Evolutionary conservation across 2,329 filamentous ascomycete species (phyloP).

Genomic region (Colletotrichum ledebouriae): DNA sequence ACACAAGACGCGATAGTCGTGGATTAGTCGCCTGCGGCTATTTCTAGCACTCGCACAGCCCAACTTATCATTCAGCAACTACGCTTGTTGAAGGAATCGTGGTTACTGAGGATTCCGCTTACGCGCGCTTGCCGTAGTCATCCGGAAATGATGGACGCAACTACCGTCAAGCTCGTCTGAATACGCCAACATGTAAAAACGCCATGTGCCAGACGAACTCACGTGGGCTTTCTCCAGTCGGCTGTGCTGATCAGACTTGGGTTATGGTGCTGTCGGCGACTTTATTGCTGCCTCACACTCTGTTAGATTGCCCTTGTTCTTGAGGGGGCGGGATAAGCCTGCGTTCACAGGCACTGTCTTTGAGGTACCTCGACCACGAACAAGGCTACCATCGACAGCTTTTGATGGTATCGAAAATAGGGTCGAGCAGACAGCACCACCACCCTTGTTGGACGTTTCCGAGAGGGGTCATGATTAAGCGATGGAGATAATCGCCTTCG

Average conservation of each 20-base stretch:
- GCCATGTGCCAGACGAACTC: background rate
- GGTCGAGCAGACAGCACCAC: too few relatives aligned
- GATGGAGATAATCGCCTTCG: too few relatives aligned
- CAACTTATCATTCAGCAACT: background rate
- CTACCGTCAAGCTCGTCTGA: too few relatives aligned
- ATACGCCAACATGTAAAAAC: too few relatives aligned
- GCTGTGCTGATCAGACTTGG: background rate
- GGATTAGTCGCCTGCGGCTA: background rate
- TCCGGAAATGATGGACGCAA: background rate
- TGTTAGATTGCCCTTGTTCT: background rate
- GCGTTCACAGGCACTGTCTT: conserved; percentile 10
- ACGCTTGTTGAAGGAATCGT: background rate
- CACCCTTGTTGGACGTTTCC: too few relatives aligned
- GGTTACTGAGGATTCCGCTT: background rate
- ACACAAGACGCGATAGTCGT: background rate
- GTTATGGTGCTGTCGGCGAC: conserved; percentile 2
- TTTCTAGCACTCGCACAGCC: conserved; percentile 12
- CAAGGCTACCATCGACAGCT: conserved; percentile 9
- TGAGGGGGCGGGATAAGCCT: background rate
- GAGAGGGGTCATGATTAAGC: too few relatives aligned
- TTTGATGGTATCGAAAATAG: too few relatives aligned
- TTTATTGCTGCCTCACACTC: background rate
- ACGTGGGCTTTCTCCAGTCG: background rate
- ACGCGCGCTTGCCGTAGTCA: conserved; percentile 6
- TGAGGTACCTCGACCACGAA: background rate